A percentile compares a stretch with the other conserved stretches of the same genome.
These are phyloP conservation scores for Mycena amicta DNA, from an alignment of 768 basidiomycete species.

Conservation along the genomic window DNA sequence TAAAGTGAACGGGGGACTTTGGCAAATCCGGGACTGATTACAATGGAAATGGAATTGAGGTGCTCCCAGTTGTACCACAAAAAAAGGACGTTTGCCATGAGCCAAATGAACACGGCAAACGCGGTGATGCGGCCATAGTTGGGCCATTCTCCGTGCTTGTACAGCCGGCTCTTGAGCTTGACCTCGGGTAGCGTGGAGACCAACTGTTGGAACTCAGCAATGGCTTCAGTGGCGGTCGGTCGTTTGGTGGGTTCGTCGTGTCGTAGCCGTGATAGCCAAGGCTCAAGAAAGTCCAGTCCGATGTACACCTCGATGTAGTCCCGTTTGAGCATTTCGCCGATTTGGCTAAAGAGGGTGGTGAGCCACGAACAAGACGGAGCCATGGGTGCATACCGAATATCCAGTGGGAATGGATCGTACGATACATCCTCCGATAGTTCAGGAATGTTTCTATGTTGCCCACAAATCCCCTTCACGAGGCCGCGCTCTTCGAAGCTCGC, in stretches of 20 bases:
- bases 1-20: background rate
- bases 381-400: constrained; percentile 11
- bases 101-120: constrained; percentile 1
- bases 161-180: constrained; percentile 13
- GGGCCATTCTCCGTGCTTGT: constrained; percentile 17
- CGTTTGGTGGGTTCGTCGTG: constrained; percentile 19
- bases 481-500: constrained; percentile 22
- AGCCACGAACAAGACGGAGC: background rate
- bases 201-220: constrained; percentile 10
- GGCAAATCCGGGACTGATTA: background rate
- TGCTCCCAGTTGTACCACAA: constrained; percentile 21
- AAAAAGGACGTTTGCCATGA: constrained; percentile 9
- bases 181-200: constrained; percentile 13
- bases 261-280: constrained; percentile 17
- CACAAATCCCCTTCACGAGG: constrained; percentile 18
- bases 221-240: constrained; percentile 13
- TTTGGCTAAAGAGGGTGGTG: constrained; percentile 11
- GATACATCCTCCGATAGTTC: constrained; percentile 22
- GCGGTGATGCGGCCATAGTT: constrained; percentile 5
- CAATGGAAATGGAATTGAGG: background rate
- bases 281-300: constrained; percentile 16
- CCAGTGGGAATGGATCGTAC: constrained; percentile 22
- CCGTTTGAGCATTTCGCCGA: constrained; percentile 22
- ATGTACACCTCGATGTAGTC: constrained; percentile 17
- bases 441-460: constrained; percentile 22